Evolutionary conservation across 1,284 basidiomycete species (phyloP).

Genomic region (Rhodotorula sp.): DNA sequence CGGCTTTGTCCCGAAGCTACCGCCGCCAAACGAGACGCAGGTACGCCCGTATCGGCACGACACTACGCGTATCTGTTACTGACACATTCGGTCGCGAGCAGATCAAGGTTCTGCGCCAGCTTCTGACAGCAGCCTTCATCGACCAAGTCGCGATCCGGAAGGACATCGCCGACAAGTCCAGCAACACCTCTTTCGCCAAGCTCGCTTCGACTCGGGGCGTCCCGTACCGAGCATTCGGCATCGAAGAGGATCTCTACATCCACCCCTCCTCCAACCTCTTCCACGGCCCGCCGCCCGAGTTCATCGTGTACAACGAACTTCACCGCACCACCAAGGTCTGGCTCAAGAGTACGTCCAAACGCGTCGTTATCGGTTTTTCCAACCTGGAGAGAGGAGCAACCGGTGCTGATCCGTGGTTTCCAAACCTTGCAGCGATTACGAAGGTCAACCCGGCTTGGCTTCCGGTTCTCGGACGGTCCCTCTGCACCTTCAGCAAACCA

Average conservation of each 20-base stretch:
- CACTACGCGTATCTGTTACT: too few species aligned
- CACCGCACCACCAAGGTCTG: slow-evolving; percentile 71
- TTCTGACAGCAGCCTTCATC: slow-evolving; percentile 86
- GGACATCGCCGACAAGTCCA: slow-evolving; percentile 62
- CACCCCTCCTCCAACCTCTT: slow-evolving; percentile 84
- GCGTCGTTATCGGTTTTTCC: background rate
- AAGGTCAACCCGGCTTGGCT: slow-evolving; percentile 89
- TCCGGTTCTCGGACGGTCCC: slow-evolving; percentile 68
- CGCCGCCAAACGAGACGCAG: slow-evolving; percentile 72
- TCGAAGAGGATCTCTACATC: slow-evolving; percentile 85
- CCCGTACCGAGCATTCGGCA: slow-evolving; percentile 78
- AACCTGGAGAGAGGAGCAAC: background rate
- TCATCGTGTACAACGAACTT: slow-evolving; percentile 79
- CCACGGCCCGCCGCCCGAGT: slow-evolving; percentile 74
- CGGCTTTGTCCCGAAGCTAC: slow-evolving; percentile 62
- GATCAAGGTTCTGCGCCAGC: slow-evolving; percentile 85
- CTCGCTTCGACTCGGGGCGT: slow-evolving; percentile 75
- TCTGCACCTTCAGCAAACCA: slow-evolving; percentile 69
- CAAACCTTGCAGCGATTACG: slow-evolving; percentile 63
- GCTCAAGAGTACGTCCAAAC: slow-evolving; percentile 66
- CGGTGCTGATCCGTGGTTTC: slow-evolving; percentile 20
- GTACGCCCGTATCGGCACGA: slow-evolving; percentile 51
- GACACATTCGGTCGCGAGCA: slow-evolving; percentile 63
- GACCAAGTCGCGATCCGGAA: slow-evolving; percentile 94
- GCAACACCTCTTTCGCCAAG: slow-evolving; percentile 61